These are phyloP conservation scores for Teratosphaeriaceae sp. DNA, from an alignment of 2,329 filamentous ascomycete genomes.

Conservation along the genomic window DNA sequence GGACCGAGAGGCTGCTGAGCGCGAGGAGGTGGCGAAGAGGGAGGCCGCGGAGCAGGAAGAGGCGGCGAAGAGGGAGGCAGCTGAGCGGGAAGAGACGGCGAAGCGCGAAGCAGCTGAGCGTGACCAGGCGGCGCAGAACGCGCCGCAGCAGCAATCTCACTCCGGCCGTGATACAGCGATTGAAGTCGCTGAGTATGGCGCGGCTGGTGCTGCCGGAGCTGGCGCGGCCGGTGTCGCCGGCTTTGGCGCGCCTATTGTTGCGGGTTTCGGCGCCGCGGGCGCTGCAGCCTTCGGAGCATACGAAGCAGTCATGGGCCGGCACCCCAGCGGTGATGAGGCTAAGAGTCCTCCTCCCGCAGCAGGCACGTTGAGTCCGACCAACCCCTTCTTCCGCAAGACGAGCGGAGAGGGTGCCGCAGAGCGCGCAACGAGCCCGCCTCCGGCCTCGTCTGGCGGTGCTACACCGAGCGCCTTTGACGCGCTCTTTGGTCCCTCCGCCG, in stretches of 20 bases:
- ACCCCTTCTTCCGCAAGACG: conserved; percentile 81
- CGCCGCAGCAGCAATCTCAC: conserved; percentile 9
- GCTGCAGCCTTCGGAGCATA: conserved; percentile 12
- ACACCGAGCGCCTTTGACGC: conserved; percentile 32
- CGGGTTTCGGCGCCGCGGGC: conserved; percentile 5
- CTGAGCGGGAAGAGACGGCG: too few relatives aligned
- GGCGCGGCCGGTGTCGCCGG: too few relatives aligned
- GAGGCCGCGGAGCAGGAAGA: too few relatives aligned
- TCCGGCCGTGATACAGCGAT: conserved; percentile 8
- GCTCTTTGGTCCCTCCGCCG: conserved; percentile 36
- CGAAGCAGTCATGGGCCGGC: conserved; percentile 6
- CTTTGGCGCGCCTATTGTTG: conserved; percentile 5
- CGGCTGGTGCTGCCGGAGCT: too few relatives aligned
- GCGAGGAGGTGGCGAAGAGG: conserved; percentile 9
- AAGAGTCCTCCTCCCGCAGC: conserved; percentile 17
- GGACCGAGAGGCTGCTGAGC: conserved; percentile 45
- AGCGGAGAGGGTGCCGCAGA: conserved; percentile 18
- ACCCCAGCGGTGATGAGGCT: conserved; percentile 14
- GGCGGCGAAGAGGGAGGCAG: too few relatives aligned
- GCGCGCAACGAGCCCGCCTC: conserved; percentile 19
- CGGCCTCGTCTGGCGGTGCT: conserved; percentile 17
- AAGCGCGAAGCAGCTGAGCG: too few relatives aligned
- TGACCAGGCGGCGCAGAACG: too few relatives aligned
- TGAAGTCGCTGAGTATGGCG: too few relatives aligned
- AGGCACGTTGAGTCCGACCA: conserved; percentile 54